A percentile compares a stretch with the other conserved stretches of the same genome.
Evolutionary conservation across 306 rosid species (phyloP).

Genomic region (Cucurbita argyrosperma): DNA sequence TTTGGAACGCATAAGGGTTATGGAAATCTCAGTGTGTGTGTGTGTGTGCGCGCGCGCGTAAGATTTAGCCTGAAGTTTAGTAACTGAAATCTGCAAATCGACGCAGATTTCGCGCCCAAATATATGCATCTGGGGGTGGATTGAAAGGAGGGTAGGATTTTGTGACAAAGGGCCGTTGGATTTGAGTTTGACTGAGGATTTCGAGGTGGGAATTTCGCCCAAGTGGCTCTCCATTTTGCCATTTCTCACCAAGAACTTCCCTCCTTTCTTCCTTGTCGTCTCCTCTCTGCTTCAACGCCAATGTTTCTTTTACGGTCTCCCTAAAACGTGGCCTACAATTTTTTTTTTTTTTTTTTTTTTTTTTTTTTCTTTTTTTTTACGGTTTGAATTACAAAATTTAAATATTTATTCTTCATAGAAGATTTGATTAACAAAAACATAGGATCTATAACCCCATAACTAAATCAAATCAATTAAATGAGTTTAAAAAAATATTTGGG

Average conservation of each 20-base stretch:
- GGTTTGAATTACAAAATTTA: too few species aligned
- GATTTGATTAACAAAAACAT: too few species aligned
- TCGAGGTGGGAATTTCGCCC: background rate
- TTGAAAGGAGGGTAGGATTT: background rate
- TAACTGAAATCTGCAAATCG: background rate
- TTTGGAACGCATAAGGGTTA: constrained; percentile 11
- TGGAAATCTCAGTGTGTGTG: background rate
- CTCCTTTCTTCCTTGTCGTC: background rate
- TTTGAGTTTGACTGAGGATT: background rate
- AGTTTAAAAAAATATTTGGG: too few species aligned
- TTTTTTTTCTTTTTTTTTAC: too few species aligned
- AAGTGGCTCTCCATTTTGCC: background rate
- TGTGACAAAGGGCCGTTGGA: background rate
- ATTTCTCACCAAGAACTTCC: background rate
- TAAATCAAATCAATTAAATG: too few species aligned
- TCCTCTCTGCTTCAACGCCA: background rate
- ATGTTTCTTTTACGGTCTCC: too few species aligned
- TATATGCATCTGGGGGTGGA: background rate
- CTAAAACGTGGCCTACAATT: too few species aligned
- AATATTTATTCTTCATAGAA: too few species aligned
- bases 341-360: too few species aligned
- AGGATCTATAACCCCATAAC: too few species aligned
- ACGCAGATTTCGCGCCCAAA: constrained; percentile 3
- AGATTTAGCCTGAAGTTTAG: background rate
- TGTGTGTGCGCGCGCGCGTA: background rate